A percentile compares a stretch with the other conserved stretches of the same genome.
These are phyloP conservation scores for Hibiscus mutabilis DNA, from an alignment of 345 rosid genomes.

Conservation along the genomic window DNA sequence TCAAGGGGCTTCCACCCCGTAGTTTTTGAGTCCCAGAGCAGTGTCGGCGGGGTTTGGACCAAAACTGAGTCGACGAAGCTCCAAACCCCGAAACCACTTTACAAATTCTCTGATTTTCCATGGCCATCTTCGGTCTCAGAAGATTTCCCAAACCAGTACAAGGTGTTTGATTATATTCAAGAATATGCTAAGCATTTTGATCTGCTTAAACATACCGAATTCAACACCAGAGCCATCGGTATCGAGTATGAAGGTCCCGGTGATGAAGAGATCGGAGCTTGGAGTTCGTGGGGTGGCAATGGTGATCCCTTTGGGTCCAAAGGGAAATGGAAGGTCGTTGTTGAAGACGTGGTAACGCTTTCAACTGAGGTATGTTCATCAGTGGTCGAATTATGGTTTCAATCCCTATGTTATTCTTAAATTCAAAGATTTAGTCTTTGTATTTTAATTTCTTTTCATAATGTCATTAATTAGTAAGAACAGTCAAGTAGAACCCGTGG, in stretches of 20 bases:
- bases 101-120: constrained; percentile 2
- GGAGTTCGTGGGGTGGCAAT: constrained; percentile 25
- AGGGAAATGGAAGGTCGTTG: constrained; percentile 20
- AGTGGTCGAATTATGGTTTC: too few species aligned
- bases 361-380: neutral
- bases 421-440: too few species aligned
- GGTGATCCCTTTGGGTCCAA: constrained; percentile 17
- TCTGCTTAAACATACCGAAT: constrained; percentile 21
- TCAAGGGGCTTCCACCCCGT: constrained; percentile 17
- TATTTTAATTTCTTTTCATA: neutral
- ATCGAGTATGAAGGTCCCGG: constrained; percentile 9
- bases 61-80: neutral
- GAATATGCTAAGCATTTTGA: constrained; percentile 22
- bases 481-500: too few species aligned
- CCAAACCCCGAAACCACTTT: neutral
- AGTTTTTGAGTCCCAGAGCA: constrained; percentile 16
- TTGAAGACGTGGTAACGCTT: constrained; percentile 7
- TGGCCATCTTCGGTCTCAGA: neutral
- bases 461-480: neutral
- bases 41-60: neutral
- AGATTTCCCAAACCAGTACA: constrained; percentile 14
- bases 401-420: too few species aligned
- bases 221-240: constrained; percentile 19
- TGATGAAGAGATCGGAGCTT: constrained; percentile 22
- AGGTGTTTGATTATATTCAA: constrained; percentile 23